A percentile compares a stretch with the other conserved stretches of the same genome.
Conservation (phyloP, 805 yeast species). For the Metschnikowia borealis region DNA sequence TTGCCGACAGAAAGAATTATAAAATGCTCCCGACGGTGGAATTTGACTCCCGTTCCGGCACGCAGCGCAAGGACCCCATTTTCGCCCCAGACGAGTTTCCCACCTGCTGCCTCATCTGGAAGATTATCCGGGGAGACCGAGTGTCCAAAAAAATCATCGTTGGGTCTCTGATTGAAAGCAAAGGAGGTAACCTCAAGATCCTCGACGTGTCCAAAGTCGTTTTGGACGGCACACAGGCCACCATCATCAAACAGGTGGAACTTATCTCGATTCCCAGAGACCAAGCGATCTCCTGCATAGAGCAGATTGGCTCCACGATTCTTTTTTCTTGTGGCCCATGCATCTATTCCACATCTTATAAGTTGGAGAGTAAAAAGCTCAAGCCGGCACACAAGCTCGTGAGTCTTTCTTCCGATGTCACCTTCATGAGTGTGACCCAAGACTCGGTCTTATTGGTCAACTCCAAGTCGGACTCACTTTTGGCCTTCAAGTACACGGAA, state of each 20-base stretch:
- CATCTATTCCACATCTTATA: conserved; percentile 32
- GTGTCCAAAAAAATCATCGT: conserved; percentile 35
- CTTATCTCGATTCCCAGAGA: conserved; percentile 29
- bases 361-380: conserved; percentile 28
- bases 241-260: conserved; percentile 24
- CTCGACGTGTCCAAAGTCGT: conserved; percentile 26
- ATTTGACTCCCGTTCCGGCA: conserved; percentile 9
- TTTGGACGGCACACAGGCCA: conserved; percentile 13
- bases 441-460: conserved; percentile 22
- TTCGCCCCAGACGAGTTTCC: conserved; percentile 31
- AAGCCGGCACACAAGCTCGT: conserved; percentile 24
- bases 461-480: conserved; percentile 35
- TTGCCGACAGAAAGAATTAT: conserved; percentile 31
- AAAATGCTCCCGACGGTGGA: conserved; percentile 24
- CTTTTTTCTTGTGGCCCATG: conserved; percentile 29
- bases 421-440: conserved; percentile 21
- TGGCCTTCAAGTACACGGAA: conserved; percentile 22
- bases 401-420: conserved; percentile 30
- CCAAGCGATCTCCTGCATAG: conserved; percentile 32
- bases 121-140: conserved; percentile 25
- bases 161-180: conserved; percentile 20
- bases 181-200: conserved; percentile 32
- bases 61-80: conserved; percentile 12
- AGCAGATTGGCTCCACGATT: conserved; percentile 31
- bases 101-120: conserved; percentile 33